Percentiles rank a stretch among this genome's conserved stretches.
Evolutionary conservation across 306 rosid genomes (phyloP).

Genomic region (Rosa lucieae): DNA sequence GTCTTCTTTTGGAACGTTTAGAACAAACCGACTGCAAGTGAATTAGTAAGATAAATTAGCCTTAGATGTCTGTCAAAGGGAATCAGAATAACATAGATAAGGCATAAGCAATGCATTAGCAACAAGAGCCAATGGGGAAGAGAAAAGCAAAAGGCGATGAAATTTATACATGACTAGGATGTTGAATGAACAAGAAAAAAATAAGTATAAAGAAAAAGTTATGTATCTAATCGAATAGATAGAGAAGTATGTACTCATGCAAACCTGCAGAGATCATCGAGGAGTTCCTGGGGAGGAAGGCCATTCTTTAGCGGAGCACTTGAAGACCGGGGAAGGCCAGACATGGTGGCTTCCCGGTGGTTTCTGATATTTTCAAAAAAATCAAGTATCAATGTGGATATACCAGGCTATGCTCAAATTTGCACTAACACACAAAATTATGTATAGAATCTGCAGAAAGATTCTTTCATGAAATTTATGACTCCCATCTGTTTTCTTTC

Average conservation of each 20-base stretch:
- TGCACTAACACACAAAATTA: background rate
- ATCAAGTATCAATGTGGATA: background rate
- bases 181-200: background rate
- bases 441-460: background rate
- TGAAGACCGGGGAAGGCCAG: slow-evolving; percentile 60
- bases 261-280: slow-evolving; percentile 94
- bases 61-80: background rate
- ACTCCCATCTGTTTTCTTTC: background rate
- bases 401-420: background rate
- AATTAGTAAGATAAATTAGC: slow-evolving; percentile 5
- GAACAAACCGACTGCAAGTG: slow-evolving; percentile 87
- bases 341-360: slow-evolving; percentile 50
- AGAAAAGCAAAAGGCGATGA: background rate
- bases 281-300: slow-evolving; percentile 89
- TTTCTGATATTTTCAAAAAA: background rate
- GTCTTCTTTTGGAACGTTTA: slow-evolving; percentile 96
- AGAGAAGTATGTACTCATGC: background rate
- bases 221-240: background rate
- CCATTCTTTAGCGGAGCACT: slow-evolving; percentile 66
- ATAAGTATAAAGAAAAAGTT: background rate
- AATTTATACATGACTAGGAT: background rate
- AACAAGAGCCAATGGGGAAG: background rate
- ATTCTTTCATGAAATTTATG: background rate
- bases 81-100: slow-evolving; percentile 1
- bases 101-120: background rate